A percentile compares a stretch with the other conserved stretches of the same genome.
phyloP scores from a whole-genome alignment of 2,329 filamentous ascomycete genomes.

The Pseudogymnoascus sp. region DNA sequence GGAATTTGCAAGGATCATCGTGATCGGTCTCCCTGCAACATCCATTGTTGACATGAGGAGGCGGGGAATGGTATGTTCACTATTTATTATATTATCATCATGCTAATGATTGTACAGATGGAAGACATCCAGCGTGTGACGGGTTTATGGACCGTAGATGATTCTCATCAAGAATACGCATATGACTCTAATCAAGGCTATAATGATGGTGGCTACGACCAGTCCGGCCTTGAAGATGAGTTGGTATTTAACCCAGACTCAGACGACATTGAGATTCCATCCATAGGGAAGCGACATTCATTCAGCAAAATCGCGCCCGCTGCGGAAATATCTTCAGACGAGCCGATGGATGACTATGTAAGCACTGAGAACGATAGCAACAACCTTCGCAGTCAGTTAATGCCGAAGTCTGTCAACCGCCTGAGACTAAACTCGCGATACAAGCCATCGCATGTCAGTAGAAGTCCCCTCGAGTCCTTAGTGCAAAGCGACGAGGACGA shows the following conservation, averaged over 20 bases:
- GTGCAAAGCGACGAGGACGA: too few relatives aligned
- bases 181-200: too few relatives aligned
- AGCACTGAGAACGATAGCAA: slow-evolving; percentile 34
- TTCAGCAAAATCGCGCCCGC: slow-evolving; percentile 52
- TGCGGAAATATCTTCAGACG: slow-evolving; percentile 70
- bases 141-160: background rate
- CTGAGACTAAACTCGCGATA: too few relatives aligned
- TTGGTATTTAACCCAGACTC: slow-evolving; percentile 43
- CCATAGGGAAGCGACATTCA: slow-evolving; percentile 14
- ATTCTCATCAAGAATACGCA: background rate
- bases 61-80: background rate
- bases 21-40: background rate
- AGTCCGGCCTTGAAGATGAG: slow-evolving; percentile 42
- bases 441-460: too few relatives aligned
- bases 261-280: slow-evolving; percentile 25
- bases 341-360: slow-evolving; percentile 76
- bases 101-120: background rate
- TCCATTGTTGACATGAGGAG: background rate
- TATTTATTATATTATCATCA: background rate
- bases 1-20: background rate
- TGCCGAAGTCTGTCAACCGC: too few relatives aligned
- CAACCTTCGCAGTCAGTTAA: slow-evolving; percentile 32
- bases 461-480: too few relatives aligned
- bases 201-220: slow-evolving; percentile 45
- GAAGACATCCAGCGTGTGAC: background rate